These are phyloP conservation scores for Cordyceps militaris DNA, from an alignment of 2,329 filamentous ascomycete genomes.

Conservation along the genomic window DNA sequence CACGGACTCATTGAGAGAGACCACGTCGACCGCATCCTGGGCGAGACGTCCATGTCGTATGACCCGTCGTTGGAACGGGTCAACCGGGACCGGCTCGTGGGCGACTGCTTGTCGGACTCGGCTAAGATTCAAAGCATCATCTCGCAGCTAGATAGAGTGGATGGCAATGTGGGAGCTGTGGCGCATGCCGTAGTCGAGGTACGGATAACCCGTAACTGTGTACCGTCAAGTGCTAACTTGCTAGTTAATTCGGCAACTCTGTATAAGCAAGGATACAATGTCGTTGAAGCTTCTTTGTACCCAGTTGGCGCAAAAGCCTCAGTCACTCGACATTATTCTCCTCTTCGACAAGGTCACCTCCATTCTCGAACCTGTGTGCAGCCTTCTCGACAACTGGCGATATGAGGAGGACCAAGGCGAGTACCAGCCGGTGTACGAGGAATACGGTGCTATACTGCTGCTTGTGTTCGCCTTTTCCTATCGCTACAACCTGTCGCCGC, in stretches of 20 bases:
- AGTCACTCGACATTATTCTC: slow-evolving; percentile 66
- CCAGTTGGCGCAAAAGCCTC: slow-evolving; percentile 64
- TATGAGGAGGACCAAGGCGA: slow-evolving; percentile 80
- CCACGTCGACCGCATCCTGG: slow-evolving; percentile 72
- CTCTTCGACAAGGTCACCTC: slow-evolving; percentile 64
- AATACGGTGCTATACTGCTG: slow-evolving; percentile 71
- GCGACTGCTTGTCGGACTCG: slow-evolving; percentile 69
- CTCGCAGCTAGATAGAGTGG: slow-evolving; percentile 77
- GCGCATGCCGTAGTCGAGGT: slow-evolving; percentile 71
- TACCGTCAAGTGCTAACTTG: slow-evolving; percentile 3
- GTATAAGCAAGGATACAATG: slow-evolving; percentile 69
- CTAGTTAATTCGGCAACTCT: slow-evolving; percentile 62
- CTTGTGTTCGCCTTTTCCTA: slow-evolving; percentile 68
- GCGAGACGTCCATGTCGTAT: slow-evolving; percentile 75
- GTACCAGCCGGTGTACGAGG: slow-evolving; percentile 79
- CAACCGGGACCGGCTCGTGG: slow-evolving; percentile 68
- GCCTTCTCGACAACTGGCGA: slow-evolving; percentile 69
- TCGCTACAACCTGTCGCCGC: slow-evolving; percentile 59
- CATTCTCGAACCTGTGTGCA: slow-evolving; percentile 68
- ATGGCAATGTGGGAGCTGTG: slow-evolving; percentile 84
- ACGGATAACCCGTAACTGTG: slow-evolving; percentile 18
- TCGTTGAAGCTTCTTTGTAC: slow-evolving; percentile 69
- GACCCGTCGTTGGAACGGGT: slow-evolving; percentile 68
- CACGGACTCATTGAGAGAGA: slow-evolving; percentile 76
- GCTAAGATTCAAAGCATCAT: slow-evolving; percentile 71